Evolutionary conservation across 495 filamentous ascomycete genomes (phyloP).

Genomic region (Podospora australis): DNA sequence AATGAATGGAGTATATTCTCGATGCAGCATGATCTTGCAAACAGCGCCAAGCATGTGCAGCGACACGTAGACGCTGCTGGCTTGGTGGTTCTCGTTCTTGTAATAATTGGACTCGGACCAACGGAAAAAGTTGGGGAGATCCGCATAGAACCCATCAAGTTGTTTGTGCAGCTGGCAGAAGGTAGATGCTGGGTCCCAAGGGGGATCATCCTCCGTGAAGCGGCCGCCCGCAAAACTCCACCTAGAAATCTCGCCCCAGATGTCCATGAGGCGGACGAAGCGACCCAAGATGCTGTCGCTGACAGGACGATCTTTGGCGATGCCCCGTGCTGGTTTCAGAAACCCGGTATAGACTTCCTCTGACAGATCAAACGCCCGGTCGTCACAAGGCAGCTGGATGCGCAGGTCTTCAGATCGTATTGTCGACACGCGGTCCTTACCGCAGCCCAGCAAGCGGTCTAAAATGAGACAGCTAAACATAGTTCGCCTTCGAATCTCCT

Average conservation of each 20-base stretch:
- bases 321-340: slow-evolving; percentile 26
- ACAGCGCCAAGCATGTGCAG: slow-evolving; percentile 74
- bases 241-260: slow-evolving; percentile 72
- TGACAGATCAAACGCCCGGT: slow-evolving; percentile 60
- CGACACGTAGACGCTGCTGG: slow-evolving; percentile 65
- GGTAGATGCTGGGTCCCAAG: slow-evolving; percentile 57
- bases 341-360: slow-evolving; percentile 59
- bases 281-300: slow-evolving; percentile 62
- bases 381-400: slow-evolving; percentile 60
- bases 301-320: slow-evolving; percentile 29
- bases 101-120: slow-evolving; percentile 72
- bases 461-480: slow-evolving; percentile 84
- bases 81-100: slow-evolving; percentile 70
- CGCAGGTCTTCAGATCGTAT: slow-evolving; percentile 60
- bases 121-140: slow-evolving; percentile 61
- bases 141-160: slow-evolving; percentile 59
- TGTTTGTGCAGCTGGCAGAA: slow-evolving; percentile 55
- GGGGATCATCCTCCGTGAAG: slow-evolving; percentile 52
- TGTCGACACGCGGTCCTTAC: slow-evolving; percentile 66
- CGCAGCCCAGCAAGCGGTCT: slow-evolving; percentile 71
- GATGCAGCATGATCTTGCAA: slow-evolving; percentile 71
- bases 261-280: slow-evolving; percentile 68
- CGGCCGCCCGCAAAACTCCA: slow-evolving; percentile 71
- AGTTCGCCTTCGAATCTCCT: slow-evolving; percentile 72
- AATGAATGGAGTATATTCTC: slow-evolving; percentile 78